Base-by-base conservation (phyloP, 2,329 filamentous ascomycete genomes). In the Mycosphaerella sp. region DNA sequence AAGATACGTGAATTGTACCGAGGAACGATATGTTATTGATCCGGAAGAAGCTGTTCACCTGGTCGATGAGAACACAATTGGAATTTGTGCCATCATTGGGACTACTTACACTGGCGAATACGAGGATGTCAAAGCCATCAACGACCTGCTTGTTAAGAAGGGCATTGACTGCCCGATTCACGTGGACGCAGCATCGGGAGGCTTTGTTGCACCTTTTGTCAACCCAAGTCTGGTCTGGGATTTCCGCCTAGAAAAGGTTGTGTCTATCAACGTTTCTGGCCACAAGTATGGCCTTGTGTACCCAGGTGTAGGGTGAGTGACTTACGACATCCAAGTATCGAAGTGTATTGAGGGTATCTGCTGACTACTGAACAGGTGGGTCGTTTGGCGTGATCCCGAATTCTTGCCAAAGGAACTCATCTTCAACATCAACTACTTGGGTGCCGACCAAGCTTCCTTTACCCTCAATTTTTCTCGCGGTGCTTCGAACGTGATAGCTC, bases 391-490 rank as follows among this genome's bases (percentile, higher is more conserved):
- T 42, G 80, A 82, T 35, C 80, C 87, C 44, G 85, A 93, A 68
- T 93, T 78, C 71, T 79, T 95, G 2, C 91, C 91, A 6, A 79
- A 91, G 66, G 90, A 96, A 65, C 83, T 96, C 17, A 89, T 97
- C 63, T 97, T 97, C 81, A 96, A 95, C 78, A 96, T 97, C 79
- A 96, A 96, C 79, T 97, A 97, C 73, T 85, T 96, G 5, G 91
- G 91, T 44, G 90, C 91, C 9, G 89, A 96, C 66, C 91, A 97
- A 69, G 86, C 89, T 2, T 95, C 89, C 2, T 96, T 96, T 74
- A 96, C 91, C 0, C 82, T 97, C 53, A 97, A 97, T 77, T 97
- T 97, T 76, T 94, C 87, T 66, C 95, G 95, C 70, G 90, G 90
- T 51, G 91, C 91, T 10, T 89, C 86, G 5, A 90, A 96, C 67